These are phyloP conservation scores for Sanghuangporus baumii DNA, from an alignment of 1,284 basidiomycete species.

Conservation along the genomic window DNA sequence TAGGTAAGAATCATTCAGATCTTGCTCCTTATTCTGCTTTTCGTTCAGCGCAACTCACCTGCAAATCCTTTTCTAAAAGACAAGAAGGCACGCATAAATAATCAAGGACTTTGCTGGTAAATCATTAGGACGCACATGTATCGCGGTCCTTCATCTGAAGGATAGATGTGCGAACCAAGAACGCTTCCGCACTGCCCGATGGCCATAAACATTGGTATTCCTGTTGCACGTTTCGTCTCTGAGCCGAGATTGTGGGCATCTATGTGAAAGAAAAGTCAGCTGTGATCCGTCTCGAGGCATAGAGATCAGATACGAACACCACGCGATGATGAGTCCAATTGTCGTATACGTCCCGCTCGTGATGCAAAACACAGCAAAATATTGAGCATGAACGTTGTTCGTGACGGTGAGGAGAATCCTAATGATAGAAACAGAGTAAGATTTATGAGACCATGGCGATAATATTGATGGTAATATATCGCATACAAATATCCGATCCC, in stretches of 20 bases:
- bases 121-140: constrained; percentile 42
- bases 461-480: background rate
- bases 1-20: background rate
- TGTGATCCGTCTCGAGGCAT: background rate
- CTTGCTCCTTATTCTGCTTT: background rate
- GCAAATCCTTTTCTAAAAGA: constrained; percentile 55
- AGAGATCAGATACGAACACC: constrained; percentile 47
- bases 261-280: background rate
- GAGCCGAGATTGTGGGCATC: constrained; percentile 72
- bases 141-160: constrained; percentile 51
- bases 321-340: constrained; percentile 62
- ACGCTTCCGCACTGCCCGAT: constrained; percentile 74
- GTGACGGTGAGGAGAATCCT: constrained; percentile 43
- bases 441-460: background rate
- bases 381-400: constrained; percentile 45
- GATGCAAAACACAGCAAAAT: constrained; percentile 67
- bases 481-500: constrained; percentile 63
- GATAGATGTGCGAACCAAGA: constrained; percentile 67
- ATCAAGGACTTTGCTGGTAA: background rate
- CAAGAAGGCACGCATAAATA: background rate
- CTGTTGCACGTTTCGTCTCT: constrained; percentile 71
- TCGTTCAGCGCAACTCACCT: constrained; percentile 29
- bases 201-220: constrained; percentile 69
- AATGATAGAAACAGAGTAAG: background rate
- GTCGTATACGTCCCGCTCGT: constrained; percentile 64